phyloP scores from a whole-genome alignment of 345 rosid genomes.

The Salix koriyanagi region DNA sequence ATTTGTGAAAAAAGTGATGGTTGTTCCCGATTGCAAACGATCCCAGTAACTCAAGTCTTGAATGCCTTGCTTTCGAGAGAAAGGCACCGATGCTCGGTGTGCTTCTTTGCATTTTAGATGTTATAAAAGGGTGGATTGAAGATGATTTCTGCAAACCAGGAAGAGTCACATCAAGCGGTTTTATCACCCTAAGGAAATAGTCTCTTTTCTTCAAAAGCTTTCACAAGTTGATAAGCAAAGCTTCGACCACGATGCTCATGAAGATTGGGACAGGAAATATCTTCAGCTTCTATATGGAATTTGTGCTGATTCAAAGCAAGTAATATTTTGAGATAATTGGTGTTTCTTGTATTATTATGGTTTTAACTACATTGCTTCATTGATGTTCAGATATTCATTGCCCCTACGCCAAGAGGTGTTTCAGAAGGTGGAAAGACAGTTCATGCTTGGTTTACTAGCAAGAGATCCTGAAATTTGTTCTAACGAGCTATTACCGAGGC shows the following conservation, averaged over 20 bases:
- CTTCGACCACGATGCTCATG: slow-evolving; percentile 56
- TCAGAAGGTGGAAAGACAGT: slow-evolving; percentile 94
- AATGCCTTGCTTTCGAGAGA: slow-evolving; percentile 84
- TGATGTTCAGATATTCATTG: slow-evolving; percentile 53
- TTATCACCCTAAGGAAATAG: slow-evolving; percentile 73
- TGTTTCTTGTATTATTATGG: slow-evolving; percentile 12
- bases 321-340: slow-evolving; percentile 9
- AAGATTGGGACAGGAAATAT: slow-evolving; percentile 93
- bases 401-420: slow-evolving; percentile 85
- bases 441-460: slow-evolving; percentile 93
- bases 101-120: slow-evolving; percentile 87
- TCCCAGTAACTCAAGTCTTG: slow-evolving; percentile 63
- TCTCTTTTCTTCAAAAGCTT: slow-evolving; percentile 76
- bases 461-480: slow-evolving; percentile 65
- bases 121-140: slow-evolving; percentile 86
- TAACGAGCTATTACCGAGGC: too few relatives aligned
- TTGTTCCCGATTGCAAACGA: slow-evolving; percentile 79
- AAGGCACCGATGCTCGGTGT: slow-evolving; percentile 87
- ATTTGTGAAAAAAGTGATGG: slow-evolving; percentile 78
- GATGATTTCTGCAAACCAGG: slow-evolving; percentile 69
- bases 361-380: slow-evolving; percentile 18
- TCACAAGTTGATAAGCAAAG: slow-evolving; percentile 87
- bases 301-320: slow-evolving; percentile 86
- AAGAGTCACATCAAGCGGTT: slow-evolving; percentile 44
- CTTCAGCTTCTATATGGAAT: slow-evolving; percentile 87